phyloP scores from a whole-genome alignment of 148 eudicot genomes.

The Polygonum maritimum region DNA sequence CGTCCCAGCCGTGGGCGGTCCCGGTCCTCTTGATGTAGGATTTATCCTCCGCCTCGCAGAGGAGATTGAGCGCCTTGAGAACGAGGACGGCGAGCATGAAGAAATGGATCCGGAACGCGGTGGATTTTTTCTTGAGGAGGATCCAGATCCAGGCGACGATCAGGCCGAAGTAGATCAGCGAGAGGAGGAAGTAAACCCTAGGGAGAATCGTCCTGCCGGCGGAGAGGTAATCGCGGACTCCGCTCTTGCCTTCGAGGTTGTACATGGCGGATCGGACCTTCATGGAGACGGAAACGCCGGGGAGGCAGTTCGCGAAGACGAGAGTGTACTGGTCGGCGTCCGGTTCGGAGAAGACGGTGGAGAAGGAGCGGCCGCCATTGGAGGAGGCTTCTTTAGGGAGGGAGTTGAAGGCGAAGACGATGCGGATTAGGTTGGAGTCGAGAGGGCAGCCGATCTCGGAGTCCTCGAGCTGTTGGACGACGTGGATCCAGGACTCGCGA shows the following conservation, averaged over 20 bases:
- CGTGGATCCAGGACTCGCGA: constrained; percentile 40
- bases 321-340: constrained; percentile 63
- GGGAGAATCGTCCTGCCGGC: constrained; percentile 58
- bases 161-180: constrained; percentile 31
- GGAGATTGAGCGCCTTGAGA: constrained; percentile 42
- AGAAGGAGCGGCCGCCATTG: constrained; percentile 1
- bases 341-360: constrained; percentile 18
- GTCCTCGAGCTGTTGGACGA: constrained; percentile 27
- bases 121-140: constrained; percentile 33
- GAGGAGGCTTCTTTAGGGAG: constrained; percentile 8
- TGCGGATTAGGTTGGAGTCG: constrained; percentile 24
- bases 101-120: constrained; percentile 48
- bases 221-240: constrained; percentile 47
- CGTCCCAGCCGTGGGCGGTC: constrained; percentile 55
- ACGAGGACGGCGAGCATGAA: constrained; percentile 62
- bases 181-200: constrained; percentile 38
- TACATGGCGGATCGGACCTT: constrained; percentile 51
- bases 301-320: constrained; percentile 57
- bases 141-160: constrained; percentile 29
- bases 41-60: constrained; percentile 76
- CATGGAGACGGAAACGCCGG: constrained; percentile 37
- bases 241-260: constrained; percentile 41
- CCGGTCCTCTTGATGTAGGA: constrained; percentile 59
- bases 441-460: constrained; percentile 31
- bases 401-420: constrained; percentile 33